Conservation (phyloP, 768 basidiomycete species). For the Mycena vitilis region DNA sequence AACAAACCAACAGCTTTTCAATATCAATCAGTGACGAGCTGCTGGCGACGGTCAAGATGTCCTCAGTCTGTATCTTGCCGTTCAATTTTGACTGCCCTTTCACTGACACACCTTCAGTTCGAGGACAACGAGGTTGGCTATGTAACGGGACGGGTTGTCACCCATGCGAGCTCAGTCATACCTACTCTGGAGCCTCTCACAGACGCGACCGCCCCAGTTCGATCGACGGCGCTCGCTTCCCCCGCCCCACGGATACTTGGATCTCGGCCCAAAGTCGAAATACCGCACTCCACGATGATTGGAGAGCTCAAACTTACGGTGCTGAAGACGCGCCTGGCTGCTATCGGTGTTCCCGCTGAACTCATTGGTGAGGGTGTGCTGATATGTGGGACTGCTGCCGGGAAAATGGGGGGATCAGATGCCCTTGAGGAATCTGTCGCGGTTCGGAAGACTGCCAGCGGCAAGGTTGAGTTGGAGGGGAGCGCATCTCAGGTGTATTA, state of each 20-base stretch:
- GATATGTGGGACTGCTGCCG: conserved; percentile 79
- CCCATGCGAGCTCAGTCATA: conserved; percentile 88
- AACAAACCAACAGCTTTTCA: conserved; percentile 95
- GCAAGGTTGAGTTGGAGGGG: conserved; percentile 91
- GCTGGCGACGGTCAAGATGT: conserved; percentile 83
- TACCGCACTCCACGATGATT: conserved; percentile 95
- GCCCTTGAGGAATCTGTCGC: conserved; percentile 78
- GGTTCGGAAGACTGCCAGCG: conserved; percentile 88
- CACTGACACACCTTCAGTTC: conserved; percentile 65
- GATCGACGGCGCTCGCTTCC: conserved; percentile 38
- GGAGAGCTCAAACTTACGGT: conserved; percentile 94
- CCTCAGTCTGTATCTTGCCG: conserved; percentile 70
- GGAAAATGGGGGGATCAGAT: conserved; percentile 53
- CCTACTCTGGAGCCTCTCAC: conserved; percentile 81
- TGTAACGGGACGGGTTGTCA: conserved; percentile 87
- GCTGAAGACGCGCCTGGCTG: conserved; percentile 82
- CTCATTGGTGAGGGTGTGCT: conserved; percentile 98
- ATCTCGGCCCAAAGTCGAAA: conserved; percentile 69
- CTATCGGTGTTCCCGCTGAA: conserved; percentile 87
- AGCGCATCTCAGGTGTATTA: conserved; percentile 91
- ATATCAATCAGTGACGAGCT: conserved; percentile 93
- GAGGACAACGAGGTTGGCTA: conserved; percentile 98
- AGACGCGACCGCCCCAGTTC: conserved; percentile 47
- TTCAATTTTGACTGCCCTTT: conserved; percentile 1
- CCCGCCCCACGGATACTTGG: conserved; percentile 63